These are phyloP conservation scores for Exutisphaerella laricina DNA, from an alignment of 2,329 filamentous ascomycete species.

Conservation along the genomic window DNA sequence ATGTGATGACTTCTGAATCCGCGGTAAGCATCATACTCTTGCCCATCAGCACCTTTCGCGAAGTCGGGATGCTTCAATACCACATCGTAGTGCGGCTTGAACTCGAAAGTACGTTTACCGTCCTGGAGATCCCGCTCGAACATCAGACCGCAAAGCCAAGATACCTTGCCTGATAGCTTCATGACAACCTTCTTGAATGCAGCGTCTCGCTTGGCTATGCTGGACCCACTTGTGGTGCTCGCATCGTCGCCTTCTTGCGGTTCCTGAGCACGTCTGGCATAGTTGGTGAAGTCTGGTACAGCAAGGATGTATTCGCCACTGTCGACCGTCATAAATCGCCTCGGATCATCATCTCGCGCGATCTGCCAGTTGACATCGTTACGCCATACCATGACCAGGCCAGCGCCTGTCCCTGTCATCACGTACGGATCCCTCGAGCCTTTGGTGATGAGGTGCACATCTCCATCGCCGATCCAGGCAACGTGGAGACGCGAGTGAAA, in stretches of 20 bases:
- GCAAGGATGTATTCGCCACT: slow-evolving; percentile 94
- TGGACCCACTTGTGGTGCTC: slow-evolving; percentile 54
- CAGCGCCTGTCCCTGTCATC: slow-evolving; percentile 85
- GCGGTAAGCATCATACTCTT: slow-evolving; percentile 81
- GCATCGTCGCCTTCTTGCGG: slow-evolving; percentile 49
- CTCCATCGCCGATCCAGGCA: slow-evolving; percentile 90
- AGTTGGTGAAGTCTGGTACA: slow-evolving; percentile 85
- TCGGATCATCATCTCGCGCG: slow-evolving; percentile 77
- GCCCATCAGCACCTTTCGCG: slow-evolving; percentile 52
- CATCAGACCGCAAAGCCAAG: slow-evolving; percentile 83
- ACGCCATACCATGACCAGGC: slow-evolving; percentile 98
- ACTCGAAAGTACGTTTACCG: slow-evolving; percentile 73
- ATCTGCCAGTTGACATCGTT: slow-evolving; percentile 87
- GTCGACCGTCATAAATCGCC: slow-evolving; percentile 90
- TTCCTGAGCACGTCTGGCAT: slow-evolving; percentile 63
- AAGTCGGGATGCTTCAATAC: slow-evolving; percentile 75
- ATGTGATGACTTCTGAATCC: slow-evolving; percentile 98
- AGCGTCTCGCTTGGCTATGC: slow-evolving; percentile 65
- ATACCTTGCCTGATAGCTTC: slow-evolving; percentile 95
- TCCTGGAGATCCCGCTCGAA: slow-evolving; percentile 79
- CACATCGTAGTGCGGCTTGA: slow-evolving; percentile 88
- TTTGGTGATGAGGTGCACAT: slow-evolving; percentile 90
- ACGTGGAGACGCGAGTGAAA: slow-evolving; percentile 89
- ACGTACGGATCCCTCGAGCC: slow-evolving; percentile 84
- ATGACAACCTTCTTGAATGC: slow-evolving; percentile 97